Base-by-base conservation (phyloP, 2,329 filamentous ascomycete genomes). In the Colletotrichum euphorbiae region DNA sequence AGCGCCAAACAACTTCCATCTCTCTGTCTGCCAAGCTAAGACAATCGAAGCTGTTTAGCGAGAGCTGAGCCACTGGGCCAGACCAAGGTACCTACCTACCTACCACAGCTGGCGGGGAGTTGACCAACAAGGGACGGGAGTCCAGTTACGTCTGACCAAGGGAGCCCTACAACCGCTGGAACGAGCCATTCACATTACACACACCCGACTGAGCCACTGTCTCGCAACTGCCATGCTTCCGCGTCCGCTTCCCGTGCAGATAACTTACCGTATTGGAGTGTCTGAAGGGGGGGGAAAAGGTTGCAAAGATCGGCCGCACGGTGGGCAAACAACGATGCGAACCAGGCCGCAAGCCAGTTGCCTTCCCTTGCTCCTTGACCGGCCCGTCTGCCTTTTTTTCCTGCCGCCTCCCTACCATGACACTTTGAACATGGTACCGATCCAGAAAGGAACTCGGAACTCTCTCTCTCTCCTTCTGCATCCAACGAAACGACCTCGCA, bases 401-500 rank as follows among this genome's bases (percentile, higher is more conserved):
- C 50, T 38, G 50, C 50, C 31, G 50, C 33, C 52, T 56, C 52
- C 52, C 52, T 56, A 54, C 50, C 50, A n/a, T n/a, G 52, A 24
- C 36, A 56, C 52, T 40, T 28, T 40, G 12, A 33, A 15, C 52
- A 40, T 42, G 50, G 31, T 56, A 33, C 19, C 19, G 36, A 55
- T 55, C 52, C 36, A 55, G 36, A 13, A 38, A n/a, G 17, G 45
- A 24, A 24, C 24, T 24, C 24, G 4, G n/a, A 15, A 24, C 45
- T 19, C 45, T 38, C 17, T 19, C n/a, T 55, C 19, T 21, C 45
- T 38, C 12, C 36, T n/a, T 55, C 36, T 21, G 36, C 36, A 12
- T 38, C 36, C 36, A 55, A 38, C 51, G 56, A 59, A 36, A 42
- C 56, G 40, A 13, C 17, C 19, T 46, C 45, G 38, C 21, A 58